phyloP scores from a whole-genome alignment of 805 yeast species.

The Pichia phayaonensis region DNA sequence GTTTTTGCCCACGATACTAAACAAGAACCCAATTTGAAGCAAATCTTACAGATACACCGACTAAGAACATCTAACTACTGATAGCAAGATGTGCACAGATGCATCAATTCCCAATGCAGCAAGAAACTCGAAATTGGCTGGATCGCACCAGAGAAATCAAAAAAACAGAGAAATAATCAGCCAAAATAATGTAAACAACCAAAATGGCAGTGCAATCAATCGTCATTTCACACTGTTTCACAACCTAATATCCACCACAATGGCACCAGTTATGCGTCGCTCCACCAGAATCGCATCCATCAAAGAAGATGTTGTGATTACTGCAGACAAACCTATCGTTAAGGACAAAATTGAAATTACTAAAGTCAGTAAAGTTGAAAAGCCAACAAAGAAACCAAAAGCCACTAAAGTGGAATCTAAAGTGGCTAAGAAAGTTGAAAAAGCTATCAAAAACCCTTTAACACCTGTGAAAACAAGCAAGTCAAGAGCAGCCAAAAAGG shows the following conservation, averaged over 20 bases:
- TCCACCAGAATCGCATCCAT: constrained; percentile 6
- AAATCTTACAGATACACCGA: too few species aligned
- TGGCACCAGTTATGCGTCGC: constrained; percentile 2
- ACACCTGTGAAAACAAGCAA: background rate
- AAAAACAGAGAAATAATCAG: too few species aligned
- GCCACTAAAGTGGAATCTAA: background rate
- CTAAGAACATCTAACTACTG: too few species aligned
- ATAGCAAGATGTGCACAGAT: too few species aligned
- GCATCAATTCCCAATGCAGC: too few species aligned
- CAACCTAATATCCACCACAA: background rate
- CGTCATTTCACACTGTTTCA: background rate
- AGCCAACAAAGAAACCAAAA: background rate
- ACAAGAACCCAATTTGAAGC: too few species aligned
- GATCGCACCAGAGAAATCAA: too few species aligned
- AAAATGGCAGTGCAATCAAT: background rate
- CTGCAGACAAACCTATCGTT: background rate
- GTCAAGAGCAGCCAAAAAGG: background rate
- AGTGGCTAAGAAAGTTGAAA: background rate
- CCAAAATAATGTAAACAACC: background rate
- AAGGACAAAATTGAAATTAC: background rate
- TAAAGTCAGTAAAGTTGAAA: background rate
- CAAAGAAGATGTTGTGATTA: constrained; percentile 1
- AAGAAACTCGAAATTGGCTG: too few species aligned
- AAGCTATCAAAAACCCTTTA: background rate
- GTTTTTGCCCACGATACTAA: too few species aligned